These are phyloP conservation scores for Coniella lustricola DNA, from an alignment of 2,329 filamentous ascomycete species.

Conservation along the genomic window DNA sequence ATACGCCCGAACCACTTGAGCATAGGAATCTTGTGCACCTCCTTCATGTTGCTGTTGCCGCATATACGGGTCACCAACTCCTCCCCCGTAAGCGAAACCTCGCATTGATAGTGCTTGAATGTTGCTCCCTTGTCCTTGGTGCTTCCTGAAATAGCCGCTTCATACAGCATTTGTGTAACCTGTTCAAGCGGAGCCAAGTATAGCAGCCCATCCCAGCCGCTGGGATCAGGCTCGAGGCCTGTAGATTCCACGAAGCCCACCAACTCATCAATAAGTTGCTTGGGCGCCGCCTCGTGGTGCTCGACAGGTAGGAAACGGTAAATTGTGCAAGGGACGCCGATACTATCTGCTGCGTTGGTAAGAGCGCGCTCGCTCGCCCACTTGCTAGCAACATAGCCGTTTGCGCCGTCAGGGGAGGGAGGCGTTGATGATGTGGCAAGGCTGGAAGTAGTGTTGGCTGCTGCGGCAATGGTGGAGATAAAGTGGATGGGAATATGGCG, in stretches of 20 bases:
- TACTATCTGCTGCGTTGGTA: constrained; percentile 14
- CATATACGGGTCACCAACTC: not conserved
- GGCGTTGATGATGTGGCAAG: not conserved
- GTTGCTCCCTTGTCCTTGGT: not conserved
- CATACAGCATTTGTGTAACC: not conserved
- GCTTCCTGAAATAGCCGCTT: not conserved
- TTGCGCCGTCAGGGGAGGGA: not conserved
- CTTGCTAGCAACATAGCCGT: constrained; percentile 26
- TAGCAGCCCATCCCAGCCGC: not conserved
- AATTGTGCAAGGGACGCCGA: not conserved
- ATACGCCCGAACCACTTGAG: not conserved
- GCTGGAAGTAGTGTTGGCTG: not conserved
- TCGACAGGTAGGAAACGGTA: too few relatives aligned
- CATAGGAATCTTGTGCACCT: not conserved
- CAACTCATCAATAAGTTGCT: not conserved
- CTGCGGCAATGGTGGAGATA: constrained; percentile 20
- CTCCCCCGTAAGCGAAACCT: not conserved
- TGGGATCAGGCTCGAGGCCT: not conserved
- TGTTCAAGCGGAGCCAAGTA: not conserved
- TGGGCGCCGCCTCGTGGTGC: too few relatives aligned
- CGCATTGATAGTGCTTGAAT: not conserved
- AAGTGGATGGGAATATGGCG: constrained; percentile 24
- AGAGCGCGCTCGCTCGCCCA: constrained; percentile 28
- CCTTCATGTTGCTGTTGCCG: not conserved
- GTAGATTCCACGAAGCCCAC: not conserved